Evolutionary conservation across 208 protist genomes (phyloP), one percentile per base, ranked within the genome.

Genomic region (Borovskyia barvae): DNA sequence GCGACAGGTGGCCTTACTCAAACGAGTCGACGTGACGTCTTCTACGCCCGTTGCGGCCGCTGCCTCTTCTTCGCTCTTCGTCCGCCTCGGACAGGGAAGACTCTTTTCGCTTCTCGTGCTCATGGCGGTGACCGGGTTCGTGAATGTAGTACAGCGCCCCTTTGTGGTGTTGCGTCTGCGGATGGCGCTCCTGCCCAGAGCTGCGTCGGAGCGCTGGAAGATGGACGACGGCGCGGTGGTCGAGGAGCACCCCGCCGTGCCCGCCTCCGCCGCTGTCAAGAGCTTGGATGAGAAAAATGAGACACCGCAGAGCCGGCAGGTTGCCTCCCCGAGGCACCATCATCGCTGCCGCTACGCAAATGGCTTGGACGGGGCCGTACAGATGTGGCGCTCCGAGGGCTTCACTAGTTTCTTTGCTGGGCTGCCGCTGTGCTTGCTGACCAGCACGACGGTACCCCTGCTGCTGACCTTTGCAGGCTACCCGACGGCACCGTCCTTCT

Each of bases 111-210:
- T 59, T 20, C 57, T 47, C 0, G 70, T 58, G 15, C 52, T 75
- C 11, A 26, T 74, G 22, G 46, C 56, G 12, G 36, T 61, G 17
- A 22, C 63, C 8, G 45, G 66, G 30, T 33, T 50, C 22, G 60
- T 77, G 24, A 67, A 58, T 26, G 50, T 61, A 4, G 32, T 80
- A 36, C 65, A 73, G 49, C 65, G 73, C 11, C 77, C 77, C 2
- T 76, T 80, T 49, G 58, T 70, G 5, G 68, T 80, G 11, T 50
- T 84, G 45, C 68, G 57, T 11, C 49, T 42, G 33, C 77, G 72
- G 22, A 76, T 74, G 73, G 49, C 65, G 19, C 53, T 84, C 41
- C 39, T 80, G 49, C 43, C 65, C 22, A 36, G 14, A 0, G 28
- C 11, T n/a, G 57, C 40, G 15, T 28, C 40, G 32, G 54, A 37